A percentile compares a stretch with the other conserved stretches of the same genome.
These are phyloP conservation scores for Auxenochlorella protothecoides DNA, from an alignment of 139 green algal genomes.

Conservation along the genomic window DNA sequence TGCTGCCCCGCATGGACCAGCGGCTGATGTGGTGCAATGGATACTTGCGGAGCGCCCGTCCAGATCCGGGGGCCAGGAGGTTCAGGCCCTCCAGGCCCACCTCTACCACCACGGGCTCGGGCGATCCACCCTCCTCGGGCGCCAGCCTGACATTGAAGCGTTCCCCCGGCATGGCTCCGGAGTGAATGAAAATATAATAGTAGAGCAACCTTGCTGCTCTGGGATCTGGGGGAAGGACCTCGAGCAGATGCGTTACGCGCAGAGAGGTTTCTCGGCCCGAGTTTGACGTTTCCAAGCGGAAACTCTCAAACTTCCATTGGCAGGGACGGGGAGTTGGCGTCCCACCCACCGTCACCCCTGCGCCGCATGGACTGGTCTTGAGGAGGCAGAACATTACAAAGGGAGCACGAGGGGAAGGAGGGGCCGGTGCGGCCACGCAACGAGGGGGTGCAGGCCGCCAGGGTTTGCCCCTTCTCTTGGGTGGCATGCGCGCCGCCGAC, in stretches of 20 bases:
- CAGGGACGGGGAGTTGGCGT: not conserved
- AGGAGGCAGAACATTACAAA: too few species aligned
- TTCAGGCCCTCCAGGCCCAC: constrained; percentile 73
- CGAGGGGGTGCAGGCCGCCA: too few species aligned
- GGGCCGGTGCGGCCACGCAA: too few species aligned
- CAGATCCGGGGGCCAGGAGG: constrained; percentile 18
- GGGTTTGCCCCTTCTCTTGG: too few species aligned
- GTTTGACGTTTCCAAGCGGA: too few species aligned
- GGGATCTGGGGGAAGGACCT: not conserved
- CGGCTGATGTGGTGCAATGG: constrained; percentile 70
- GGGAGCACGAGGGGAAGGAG: too few species aligned
- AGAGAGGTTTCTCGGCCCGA: too few species aligned
- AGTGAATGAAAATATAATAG: not conserved
- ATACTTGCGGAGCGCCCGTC: constrained; percentile 31
- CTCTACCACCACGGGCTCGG: constrained; percentile 23
- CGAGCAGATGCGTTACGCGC: too few species aligned
- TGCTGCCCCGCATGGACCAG: constrained; percentile 45
- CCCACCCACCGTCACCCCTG: too few species aligned
- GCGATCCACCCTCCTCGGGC: constrained; percentile 8
- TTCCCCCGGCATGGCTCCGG: constrained; percentile 19
- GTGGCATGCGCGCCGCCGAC: too few species aligned
- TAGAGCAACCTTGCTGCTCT: not conserved
- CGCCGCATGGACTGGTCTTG: too few species aligned
- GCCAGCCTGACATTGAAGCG: constrained; percentile 17
- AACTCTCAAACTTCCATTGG: too few species aligned